Base-by-base conservation (phyloP, 805 yeast species). In the Nakazawaea ishiwadae region DNA sequence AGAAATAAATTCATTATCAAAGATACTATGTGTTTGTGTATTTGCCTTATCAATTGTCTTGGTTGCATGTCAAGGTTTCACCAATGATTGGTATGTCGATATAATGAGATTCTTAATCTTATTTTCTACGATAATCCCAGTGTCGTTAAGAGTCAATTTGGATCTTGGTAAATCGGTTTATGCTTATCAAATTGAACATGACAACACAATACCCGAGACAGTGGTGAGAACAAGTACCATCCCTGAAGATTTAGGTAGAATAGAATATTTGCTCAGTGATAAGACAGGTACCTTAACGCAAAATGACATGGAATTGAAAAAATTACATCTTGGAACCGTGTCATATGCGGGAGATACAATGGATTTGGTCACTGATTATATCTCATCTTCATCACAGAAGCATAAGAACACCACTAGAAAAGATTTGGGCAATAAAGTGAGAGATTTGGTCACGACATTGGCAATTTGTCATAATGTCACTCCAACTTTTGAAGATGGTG, bases 391-490 rank as follows among this genome's bases (percentile, higher is more conserved):
- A 32, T 60, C 58, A 5, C 29, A 18, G 5, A 51, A 52, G 45
- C 53, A 5, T 27, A 47, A 47, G 24, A 35, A 44, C 3, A 30
- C 44, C 14, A 50, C 71, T 44, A 77, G 81, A 60, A 81, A 82
- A 59, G 96, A 88, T 53, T 69, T 87, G 51, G 80, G 87, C 16
- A 59, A 72, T 14, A 71, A 86, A 49, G 95, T 90, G 5, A 73
- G 90, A 51, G 96, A 89, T 54, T 67, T 93, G 48, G 77, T 89
- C 1, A 61, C 79, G 0, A 85, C 96, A 1, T 68, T 93, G 38
- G 96, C 98, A 0, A 66, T 91, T n/a, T 93, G 99, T 60, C 99
- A 93, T 60, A 89, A 89, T 51, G 99, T 93, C 21, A 95, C 99
- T 0, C 99, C 99, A 1, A 80, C 95, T 0, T 75, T 80, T 49